Percentiles rank a stretch among this genome's conserved stretches.
phyloP scores from a whole-genome alignment of 2,329 filamentous ascomycete species.

The Pseudogymnoascus sp. region DNA sequence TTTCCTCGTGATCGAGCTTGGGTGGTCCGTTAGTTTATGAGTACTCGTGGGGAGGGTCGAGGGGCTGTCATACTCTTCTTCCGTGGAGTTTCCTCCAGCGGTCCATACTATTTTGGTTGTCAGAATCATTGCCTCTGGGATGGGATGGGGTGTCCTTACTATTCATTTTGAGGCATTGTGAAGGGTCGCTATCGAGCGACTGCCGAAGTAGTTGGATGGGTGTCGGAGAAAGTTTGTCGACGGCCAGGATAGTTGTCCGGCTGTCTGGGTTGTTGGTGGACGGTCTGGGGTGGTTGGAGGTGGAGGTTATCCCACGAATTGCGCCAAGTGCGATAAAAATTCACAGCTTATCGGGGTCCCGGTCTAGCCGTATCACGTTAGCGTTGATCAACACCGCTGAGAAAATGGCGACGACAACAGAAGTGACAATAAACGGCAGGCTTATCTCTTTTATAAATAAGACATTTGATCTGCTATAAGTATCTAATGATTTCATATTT shows the following conservation, averaged over 20 bases:
- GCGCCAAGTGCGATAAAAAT: slow-evolving; percentile 9
- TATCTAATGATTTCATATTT: not conserved
- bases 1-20: slow-evolving; percentile 71
- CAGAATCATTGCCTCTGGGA: not conserved
- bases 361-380: not conserved
- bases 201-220: not conserved
- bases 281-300: slow-evolving; percentile 5
- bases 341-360: not conserved
- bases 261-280: not conserved
- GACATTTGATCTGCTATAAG: not conserved
- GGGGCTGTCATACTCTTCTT: not conserved
- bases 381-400: not conserved
- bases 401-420: not conserved
- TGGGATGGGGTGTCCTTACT: not conserved
- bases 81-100: slow-evolving; percentile 10
- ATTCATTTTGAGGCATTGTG: slow-evolving; percentile 7
- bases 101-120: slow-evolving; percentile 9
- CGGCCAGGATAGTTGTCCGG: not conserved
- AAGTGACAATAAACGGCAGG: not conserved
- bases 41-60: not conserved
- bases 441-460: not conserved
- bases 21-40: slow-evolving; percentile 23
- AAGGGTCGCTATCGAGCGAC: slow-evolving; percentile 2
- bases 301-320: slow-evolving; percentile 8
- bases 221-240: not conserved